Conservation (phyloP, 1,139 yeast species). For the Blastobotrys elegans region DNA sequence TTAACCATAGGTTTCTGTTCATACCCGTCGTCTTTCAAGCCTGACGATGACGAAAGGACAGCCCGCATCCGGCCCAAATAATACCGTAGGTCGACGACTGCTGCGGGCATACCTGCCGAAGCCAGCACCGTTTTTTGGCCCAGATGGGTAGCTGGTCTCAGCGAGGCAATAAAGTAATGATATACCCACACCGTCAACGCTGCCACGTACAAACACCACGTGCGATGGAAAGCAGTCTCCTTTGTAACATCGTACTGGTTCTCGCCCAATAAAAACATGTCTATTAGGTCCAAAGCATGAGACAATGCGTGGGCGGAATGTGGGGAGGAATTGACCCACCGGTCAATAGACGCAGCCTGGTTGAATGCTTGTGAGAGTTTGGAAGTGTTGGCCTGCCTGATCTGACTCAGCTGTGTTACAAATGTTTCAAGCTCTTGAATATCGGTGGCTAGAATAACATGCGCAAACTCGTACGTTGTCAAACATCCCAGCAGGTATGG, state of each 20-base stretch:
- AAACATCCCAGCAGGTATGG: conserved; percentile 28
- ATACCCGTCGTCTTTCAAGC: neutral
- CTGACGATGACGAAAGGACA: neutral
- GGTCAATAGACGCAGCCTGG: conserved; percentile 7
- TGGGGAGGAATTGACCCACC: conserved; percentile 8
- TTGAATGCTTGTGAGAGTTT: neutral
- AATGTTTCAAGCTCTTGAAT: conserved; percentile 20
- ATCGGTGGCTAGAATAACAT: conserved; percentile 22
- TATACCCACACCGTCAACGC: conserved; percentile 24
- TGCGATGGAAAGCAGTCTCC: conserved; percentile 28
- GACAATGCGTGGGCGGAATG: conserved; percentile 19
- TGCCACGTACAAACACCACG: conserved; percentile 26
- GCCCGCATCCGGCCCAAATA: conserved; percentile 21
- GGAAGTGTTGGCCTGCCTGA: neutral
- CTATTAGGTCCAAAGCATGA: conserved; percentile 27
- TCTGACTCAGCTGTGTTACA: conserved; percentile 13
- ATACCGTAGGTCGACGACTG: conserved; percentile 8
- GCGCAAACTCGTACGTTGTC: conserved; percentile 27
- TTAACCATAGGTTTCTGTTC: neutral
- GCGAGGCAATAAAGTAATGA: conserved; percentile 17
- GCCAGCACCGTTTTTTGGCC: neutral
- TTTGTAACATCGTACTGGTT: conserved; percentile 23
- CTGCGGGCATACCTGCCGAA: too few relatives aligned
- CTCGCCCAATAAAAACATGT: conserved; percentile 24
- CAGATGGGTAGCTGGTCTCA: neutral